phyloP scores from a whole-genome alignment of 2,329 filamentous ascomycete species.

The Rhinocladiella similis region DNA sequence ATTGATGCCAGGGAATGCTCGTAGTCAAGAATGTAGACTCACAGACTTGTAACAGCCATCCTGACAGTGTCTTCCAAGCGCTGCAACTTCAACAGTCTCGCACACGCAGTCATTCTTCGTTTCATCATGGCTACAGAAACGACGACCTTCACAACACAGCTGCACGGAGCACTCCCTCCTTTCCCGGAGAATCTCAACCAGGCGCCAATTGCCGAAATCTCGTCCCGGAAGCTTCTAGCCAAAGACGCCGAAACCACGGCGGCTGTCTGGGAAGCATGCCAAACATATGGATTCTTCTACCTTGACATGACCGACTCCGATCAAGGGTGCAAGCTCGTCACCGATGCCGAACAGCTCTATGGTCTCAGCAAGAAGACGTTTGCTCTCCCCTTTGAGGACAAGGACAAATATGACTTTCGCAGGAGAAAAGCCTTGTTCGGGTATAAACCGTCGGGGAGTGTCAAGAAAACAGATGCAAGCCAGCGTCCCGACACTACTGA shows the following conservation, averaged over 20 bases:
- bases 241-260: conserved; percentile 35
- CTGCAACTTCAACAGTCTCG: too few relatives aligned
- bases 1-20: too few relatives aligned
- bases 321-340: conserved; percentile 40
- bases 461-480: conserved; percentile 22
- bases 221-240: conserved; percentile 37
- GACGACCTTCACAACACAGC: not conserved
- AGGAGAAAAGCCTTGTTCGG: conserved; percentile 33
- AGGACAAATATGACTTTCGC: conserved; percentile 25
- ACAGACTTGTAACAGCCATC: too few relatives aligned
- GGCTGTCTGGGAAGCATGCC: conserved; percentile 40
- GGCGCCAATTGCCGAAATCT: conserved; percentile 45
- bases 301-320: conserved; percentile 46
- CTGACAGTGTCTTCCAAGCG: too few relatives aligned
- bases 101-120: too few relatives aligned
- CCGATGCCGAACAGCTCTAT: conserved; percentile 47
- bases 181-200: conserved; percentile 41
- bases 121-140: not conserved
- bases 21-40: too few relatives aligned
- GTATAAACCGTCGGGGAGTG: conserved; percentile 15
- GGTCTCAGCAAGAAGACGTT: conserved; percentile 50
- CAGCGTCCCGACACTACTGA: conserved; percentile 25
- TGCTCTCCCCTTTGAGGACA: conserved; percentile 37
- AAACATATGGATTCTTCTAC: conserved; percentile 58
- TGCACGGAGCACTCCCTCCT: not conserved